Evolutionary conservation across 441 rosid genomes (phyloP).

Genomic region (Erysimum cheiri): DNA sequence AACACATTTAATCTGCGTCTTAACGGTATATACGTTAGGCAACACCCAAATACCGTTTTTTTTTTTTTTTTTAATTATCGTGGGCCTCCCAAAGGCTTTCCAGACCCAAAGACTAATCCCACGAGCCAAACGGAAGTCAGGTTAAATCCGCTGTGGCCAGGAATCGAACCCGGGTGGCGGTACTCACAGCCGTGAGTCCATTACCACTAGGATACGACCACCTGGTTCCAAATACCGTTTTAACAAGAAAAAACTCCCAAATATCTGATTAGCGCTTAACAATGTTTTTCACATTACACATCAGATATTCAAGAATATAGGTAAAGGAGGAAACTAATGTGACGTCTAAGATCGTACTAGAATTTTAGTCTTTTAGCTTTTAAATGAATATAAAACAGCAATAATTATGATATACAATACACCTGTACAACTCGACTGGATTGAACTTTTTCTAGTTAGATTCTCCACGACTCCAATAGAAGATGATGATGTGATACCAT

Average conservation of each 20-base stretch:
- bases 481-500: slow-evolving; percentile 7
- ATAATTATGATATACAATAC: neutral
- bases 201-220: too few species aligned
- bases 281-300: slow-evolving; percentile 9
- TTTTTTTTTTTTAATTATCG: too few species aligned
- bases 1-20: neutral
- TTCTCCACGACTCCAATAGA: slow-evolving; percentile 31
- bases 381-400: neutral
- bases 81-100: too few species aligned
- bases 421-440: slow-evolving; percentile 26
- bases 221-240: neutral
- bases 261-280: slow-evolving; percentile 2
- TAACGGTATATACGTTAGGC: neutral
- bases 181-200: too few species aligned
- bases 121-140: too few species aligned
- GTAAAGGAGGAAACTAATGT: neutral
- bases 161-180: too few species aligned
- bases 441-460: slow-evolving; percentile 24
- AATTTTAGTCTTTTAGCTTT: neutral
- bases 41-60: neutral
- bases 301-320: neutral
- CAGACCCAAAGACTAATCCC: too few species aligned
- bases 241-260: neutral
- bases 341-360: neutral
- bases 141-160: too few species aligned